Base-by-base conservation (phyloP, 768 basidiomycete species). In the Lanmaoa pseudosensibilis region DNA sequence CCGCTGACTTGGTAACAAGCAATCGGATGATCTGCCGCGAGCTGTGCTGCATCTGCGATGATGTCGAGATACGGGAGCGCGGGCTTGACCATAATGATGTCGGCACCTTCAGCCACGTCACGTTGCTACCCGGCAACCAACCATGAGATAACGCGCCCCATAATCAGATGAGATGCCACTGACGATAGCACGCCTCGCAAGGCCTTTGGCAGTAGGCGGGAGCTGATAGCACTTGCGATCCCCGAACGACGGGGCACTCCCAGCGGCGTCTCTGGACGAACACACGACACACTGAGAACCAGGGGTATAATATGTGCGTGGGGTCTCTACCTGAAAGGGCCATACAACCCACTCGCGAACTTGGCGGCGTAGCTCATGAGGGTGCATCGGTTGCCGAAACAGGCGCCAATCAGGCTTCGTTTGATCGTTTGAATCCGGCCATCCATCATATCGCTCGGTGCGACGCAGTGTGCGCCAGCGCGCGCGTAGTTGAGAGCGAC, bases 361-460 rank as follows among this genome's bases (percentile, higher is more conserved):
- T 99, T 99, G 58, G 97, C 97, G 10, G 92, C 91, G 70, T 99
- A 99, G 44, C 88, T 86, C 97, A 99, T 98, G 50, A 99, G 79
- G 7, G 89, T 88, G 71, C 91, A 94, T 67, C 83, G 83, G 74
- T 98, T 98, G 10, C 87, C 94, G 44, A 85, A 78, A 18, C 94
- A 93, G 41, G 81, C 81, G 56, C 92, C 87, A 56, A 98, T 92
- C 53, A 99, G 77, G 4, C 79, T 82, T 37, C 83, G 79, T 72
- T 99, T 99, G 74, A 99, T 98, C 15, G 85, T 85, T 59, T 83
- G 85, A 60, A 99, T 86, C 19, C 96, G 80, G 0, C 96, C 97
- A 69, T 99, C 97, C 94, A 98, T 98, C 97, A 99, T 99, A 73
- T 98, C 97, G 67, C 94, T 97, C 8, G 97, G 97, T 2, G 97